Percentiles rank a stretch among this genome's conserved stretches.
phyloP scores from a whole-genome alignment of 371 early-diverging fungal species.

The Haplosporangium sp. region DNA sequence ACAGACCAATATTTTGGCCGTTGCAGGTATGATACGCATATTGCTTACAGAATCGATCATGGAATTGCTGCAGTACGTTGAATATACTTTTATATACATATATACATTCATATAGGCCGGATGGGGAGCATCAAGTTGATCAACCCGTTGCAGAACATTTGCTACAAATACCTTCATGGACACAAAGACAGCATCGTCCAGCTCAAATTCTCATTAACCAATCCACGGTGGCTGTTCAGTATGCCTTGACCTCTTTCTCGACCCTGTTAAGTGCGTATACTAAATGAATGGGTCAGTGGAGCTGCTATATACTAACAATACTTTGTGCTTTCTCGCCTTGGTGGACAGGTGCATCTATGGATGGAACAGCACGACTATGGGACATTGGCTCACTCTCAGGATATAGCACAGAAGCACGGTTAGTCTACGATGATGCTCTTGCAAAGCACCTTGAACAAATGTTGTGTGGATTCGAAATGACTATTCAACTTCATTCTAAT shows the following conservation, averaged over 20 bases:
- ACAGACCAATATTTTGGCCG: constrained; percentile 60
- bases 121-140: constrained; percentile 69
- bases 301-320: neutral
- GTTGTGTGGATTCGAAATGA: too few species aligned
- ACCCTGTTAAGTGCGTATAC: neutral
- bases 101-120: constrained; percentile 35
- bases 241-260: constrained; percentile 14
- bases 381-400: constrained; percentile 60
- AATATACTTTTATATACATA: too few species aligned
- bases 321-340: neutral
- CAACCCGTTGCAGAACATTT: constrained; percentile 63
- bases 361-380: constrained; percentile 68
- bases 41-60: neutral
- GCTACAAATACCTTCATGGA: constrained; percentile 67
- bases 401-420: constrained; percentile 36
- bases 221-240: constrained; percentile 68
- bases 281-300: too few species aligned
- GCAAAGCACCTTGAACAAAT: neutral
- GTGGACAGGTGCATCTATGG: constrained; percentile 60
- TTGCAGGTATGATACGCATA: constrained; percentile 51
- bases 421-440: neutral
- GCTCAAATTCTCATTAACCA: constrained; percentile 59
- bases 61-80: too few species aligned
- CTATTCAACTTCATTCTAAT: too few species aligned
- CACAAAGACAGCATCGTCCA: constrained; percentile 59